These are phyloP conservation scores for Colletotrichum graminicola DNA, from an alignment of 2,329 filamentous ascomycete genomes.

Conservation along the genomic window DNA sequence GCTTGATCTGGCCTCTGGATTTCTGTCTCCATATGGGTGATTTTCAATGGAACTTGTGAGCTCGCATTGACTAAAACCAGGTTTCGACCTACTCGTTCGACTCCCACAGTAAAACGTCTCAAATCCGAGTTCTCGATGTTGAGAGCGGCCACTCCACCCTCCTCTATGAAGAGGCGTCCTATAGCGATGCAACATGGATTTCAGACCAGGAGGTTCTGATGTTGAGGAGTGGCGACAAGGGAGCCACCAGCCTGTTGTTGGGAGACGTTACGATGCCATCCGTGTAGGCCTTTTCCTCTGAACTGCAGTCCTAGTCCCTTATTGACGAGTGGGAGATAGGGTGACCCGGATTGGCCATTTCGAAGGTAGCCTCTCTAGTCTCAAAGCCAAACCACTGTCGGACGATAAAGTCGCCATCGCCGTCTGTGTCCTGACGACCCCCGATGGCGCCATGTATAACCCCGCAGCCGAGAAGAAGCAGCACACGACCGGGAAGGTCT, in stretches of 20 bases:
- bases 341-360: slow-evolving; percentile 61
- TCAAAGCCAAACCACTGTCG: slow-evolving; percentile 67
- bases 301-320: not conserved
- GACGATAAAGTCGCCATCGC: slow-evolving; percentile 66
- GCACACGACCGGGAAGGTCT: slow-evolving; percentile 75
- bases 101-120: slow-evolving; percentile 74
- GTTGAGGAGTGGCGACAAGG: slow-evolving; percentile 64
- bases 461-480: slow-evolving; percentile 70
- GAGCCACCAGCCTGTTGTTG: slow-evolving; percentile 61
- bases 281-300: slow-evolving; percentile 51
- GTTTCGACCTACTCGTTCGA: slow-evolving; percentile 85
- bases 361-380: slow-evolving; percentile 67
- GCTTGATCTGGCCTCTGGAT: too few species aligned
- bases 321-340: slow-evolving; percentile 37
- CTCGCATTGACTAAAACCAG: slow-evolving; percentile 48
- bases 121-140: slow-evolving; percentile 80
- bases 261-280: slow-evolving; percentile 53
- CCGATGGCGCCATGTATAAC: slow-evolving; percentile 78
- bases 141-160: slow-evolving; percentile 73
- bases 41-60: not conserved
- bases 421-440: slow-evolving; percentile 73
- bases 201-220: slow-evolving; percentile 71
- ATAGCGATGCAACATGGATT: slow-evolving; percentile 83
- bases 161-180: slow-evolving; percentile 73
- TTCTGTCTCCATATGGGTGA: not conserved